Percentiles rank a stretch among this genome's conserved stretches.
These are phyloP conservation scores for Camillea tinctor DNA, from an alignment of 2,329 filamentous ascomycete species.

Conservation along the genomic window DNA sequence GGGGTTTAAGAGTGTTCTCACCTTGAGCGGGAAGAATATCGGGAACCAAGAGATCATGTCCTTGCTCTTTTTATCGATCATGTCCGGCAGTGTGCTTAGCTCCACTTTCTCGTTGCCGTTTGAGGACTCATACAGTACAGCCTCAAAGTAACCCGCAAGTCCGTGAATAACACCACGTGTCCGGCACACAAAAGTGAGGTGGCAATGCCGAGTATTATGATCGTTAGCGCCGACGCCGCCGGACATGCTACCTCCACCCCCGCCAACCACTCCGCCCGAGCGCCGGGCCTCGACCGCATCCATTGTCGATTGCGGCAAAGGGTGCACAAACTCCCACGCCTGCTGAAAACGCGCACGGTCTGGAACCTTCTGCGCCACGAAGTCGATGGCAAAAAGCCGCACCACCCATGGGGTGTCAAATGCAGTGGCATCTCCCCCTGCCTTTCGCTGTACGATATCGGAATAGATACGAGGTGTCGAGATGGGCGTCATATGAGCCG, in stretches of 20 bases:
- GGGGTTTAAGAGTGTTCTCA: conserved; percentile 41
- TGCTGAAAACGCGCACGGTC: conserved; percentile 65
- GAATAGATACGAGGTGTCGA: conserved; percentile 81
- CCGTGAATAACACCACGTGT: conserved; percentile 86
- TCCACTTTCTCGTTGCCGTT: conserved; percentile 60
- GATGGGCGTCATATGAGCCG: conserved; percentile 89
- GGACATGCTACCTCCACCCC: conserved; percentile 31
- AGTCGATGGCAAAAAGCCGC: conserved; percentile 86
- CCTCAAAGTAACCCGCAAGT: conserved; percentile 92
- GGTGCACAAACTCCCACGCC: conserved; percentile 79
- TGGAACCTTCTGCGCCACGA: conserved; percentile 66
- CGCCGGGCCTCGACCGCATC: conserved; percentile 54
- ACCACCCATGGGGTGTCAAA: conserved; percentile 95
- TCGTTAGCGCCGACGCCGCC: conserved; percentile 82
- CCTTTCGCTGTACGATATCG: conserved; percentile 67
- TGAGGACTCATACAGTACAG: conserved; percentile 73
- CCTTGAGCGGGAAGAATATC: conserved; percentile 95
- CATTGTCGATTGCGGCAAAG: conserved; percentile 60
- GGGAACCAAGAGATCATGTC: conserved; percentile 99
- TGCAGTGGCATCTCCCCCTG: conserved; percentile 61
- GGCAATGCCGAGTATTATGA: conserved; percentile 82
- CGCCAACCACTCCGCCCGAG: conserved; percentile 18
- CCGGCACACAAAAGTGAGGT: conserved; percentile 73
- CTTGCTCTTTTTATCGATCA: conserved; percentile 87
- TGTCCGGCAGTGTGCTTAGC: conserved; percentile 87